phyloP scores from a whole-genome alignment of 495 filamentous ascomycete genomes.

The Hyphodiscus hymeniophilus region DNA sequence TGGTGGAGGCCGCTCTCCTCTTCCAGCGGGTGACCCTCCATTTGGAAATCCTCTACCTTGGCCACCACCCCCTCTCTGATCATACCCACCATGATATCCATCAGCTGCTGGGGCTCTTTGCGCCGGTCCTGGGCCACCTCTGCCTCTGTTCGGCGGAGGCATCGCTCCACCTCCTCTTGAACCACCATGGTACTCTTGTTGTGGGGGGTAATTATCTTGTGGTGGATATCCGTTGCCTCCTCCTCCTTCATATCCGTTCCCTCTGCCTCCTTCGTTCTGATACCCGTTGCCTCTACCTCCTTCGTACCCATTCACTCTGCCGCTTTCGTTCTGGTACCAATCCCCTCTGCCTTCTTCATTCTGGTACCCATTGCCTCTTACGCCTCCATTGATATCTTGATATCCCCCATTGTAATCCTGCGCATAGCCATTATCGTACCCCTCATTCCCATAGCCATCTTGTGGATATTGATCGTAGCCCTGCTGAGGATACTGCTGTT shows the following conservation, averaged over 20 bases:
- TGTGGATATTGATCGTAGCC: constrained; percentile 43
- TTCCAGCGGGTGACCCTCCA: constrained; percentile 17
- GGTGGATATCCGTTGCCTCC: constrained; percentile 42
- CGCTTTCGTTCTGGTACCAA: too few relatives aligned
- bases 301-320: too few relatives aligned
- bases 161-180: constrained; percentile 24
- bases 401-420: constrained; percentile 24
- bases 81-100: constrained; percentile 23
- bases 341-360: too few relatives aligned
- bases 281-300: too few relatives aligned
- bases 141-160: constrained; percentile 15
- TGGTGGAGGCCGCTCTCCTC: constrained; percentile 20
- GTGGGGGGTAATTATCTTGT: constrained; percentile 40
- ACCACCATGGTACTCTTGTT: constrained; percentile 37
- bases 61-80: constrained; percentile 29
- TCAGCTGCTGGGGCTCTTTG: constrained; percentile 19
- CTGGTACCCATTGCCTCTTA: too few relatives aligned
- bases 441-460: constrained; percentile 46
- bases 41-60: constrained; percentile 35
- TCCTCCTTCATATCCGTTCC: too few relatives aligned
- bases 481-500: constrained; percentile 32
- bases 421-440: constrained; percentile 30
- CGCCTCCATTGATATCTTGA: constrained; percentile 34
- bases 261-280: too few relatives aligned
- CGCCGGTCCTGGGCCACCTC: constrained; percentile 32